These are phyloP conservation scores for Plantago elongata DNA, from an alignment of 257 asterid species.

Conservation along the genomic window DNA sequence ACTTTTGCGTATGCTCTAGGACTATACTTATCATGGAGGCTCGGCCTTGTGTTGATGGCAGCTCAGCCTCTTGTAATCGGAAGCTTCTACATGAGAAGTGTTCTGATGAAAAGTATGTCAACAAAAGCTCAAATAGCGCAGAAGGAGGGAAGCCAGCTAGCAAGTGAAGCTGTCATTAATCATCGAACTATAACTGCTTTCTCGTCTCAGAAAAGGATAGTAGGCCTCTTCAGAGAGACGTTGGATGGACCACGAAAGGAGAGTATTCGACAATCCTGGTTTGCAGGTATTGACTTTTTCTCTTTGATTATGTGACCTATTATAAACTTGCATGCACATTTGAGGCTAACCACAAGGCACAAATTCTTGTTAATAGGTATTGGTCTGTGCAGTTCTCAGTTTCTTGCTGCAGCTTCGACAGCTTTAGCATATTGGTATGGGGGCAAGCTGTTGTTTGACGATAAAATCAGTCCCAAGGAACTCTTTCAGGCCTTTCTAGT, in stretches of 20 bases:
- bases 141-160: conserved; percentile 60
- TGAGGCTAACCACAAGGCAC: conserved; percentile 1
- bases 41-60: conserved; percentile 64
- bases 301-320: no score
- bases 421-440: conserved; percentile 87
- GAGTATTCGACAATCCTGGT: conserved; percentile 64
- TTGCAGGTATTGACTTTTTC: conserved; percentile 47
- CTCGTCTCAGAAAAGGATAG: conserved; percentile 50
- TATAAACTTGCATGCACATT: no score
- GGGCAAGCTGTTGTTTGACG: conserved; percentile 46
- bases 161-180: conserved; percentile 63
- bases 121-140: conserved; percentile 49
- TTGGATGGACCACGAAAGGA: conserved; percentile 51
- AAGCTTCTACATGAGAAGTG: conserved; percentile 56
- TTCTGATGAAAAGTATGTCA: conserved; percentile 54
- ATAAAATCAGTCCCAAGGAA: conserved; percentile 42
- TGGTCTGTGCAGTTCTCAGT: conserved; percentile 78
- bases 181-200: conserved; percentile 69
- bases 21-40: conserved; percentile 48
- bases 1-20: conserved; percentile 50
- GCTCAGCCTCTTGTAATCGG: conserved; percentile 62
- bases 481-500: conserved; percentile 78
- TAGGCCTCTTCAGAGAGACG: conserved; percentile 41
- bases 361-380: conserved; percentile 57
- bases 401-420: conserved; percentile 69